phyloP scores from a whole-genome alignment of 805 yeast genomes.

The Saturnispora bothae region DNA sequence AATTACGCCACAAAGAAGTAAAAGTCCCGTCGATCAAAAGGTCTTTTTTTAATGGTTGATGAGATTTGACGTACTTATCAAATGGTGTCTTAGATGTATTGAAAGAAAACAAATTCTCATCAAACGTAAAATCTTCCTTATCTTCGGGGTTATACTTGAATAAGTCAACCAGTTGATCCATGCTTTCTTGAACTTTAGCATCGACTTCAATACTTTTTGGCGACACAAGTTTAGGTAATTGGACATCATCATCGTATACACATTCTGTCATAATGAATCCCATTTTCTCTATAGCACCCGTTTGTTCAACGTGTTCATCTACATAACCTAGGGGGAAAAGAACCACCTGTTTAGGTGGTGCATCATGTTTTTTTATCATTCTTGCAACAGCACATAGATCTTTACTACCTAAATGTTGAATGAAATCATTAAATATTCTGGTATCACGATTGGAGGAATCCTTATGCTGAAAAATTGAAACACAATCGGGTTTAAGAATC shows the following conservation, averaged over 20 bases:
- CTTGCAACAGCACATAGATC: slow-evolving; percentile 51
- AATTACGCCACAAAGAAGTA: slow-evolving; percentile 1
- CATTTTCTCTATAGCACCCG: slow-evolving; percentile 18
- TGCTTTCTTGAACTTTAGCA: slow-evolving; percentile 33
- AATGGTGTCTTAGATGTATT: slow-evolving; percentile 3
- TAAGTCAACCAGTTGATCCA: slow-evolving; percentile 34
- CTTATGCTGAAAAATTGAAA: slow-evolving; percentile 30
- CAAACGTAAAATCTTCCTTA: slow-evolving; percentile 14
- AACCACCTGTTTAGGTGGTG: slow-evolving; percentile 8
- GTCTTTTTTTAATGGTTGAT: background rate
- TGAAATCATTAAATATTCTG: slow-evolving; percentile 35
- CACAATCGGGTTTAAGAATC: slow-evolving; percentile 48
- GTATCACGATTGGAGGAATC: slow-evolving; percentile 20
- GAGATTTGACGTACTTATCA: slow-evolving; percentile 1
- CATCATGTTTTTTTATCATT: slow-evolving; percentile 37
- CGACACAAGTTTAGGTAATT: slow-evolving; percentile 29
- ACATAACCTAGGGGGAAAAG: slow-evolving; percentile 17
- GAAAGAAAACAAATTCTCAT: slow-evolving; percentile 1
- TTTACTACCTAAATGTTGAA: slow-evolving; percentile 40
- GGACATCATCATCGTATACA: slow-evolving; percentile 68
- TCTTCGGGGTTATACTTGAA: slow-evolving; percentile 9
- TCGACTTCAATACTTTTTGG: slow-evolving; percentile 27
- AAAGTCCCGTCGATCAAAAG: slow-evolving; percentile 4
- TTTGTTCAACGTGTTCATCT: slow-evolving; percentile 15
- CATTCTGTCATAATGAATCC: slow-evolving; percentile 43